phyloP scores from a whole-genome alignment of 2,329 filamentous ascomycete genomes.

The Fonsecaea erecta region DNA sequence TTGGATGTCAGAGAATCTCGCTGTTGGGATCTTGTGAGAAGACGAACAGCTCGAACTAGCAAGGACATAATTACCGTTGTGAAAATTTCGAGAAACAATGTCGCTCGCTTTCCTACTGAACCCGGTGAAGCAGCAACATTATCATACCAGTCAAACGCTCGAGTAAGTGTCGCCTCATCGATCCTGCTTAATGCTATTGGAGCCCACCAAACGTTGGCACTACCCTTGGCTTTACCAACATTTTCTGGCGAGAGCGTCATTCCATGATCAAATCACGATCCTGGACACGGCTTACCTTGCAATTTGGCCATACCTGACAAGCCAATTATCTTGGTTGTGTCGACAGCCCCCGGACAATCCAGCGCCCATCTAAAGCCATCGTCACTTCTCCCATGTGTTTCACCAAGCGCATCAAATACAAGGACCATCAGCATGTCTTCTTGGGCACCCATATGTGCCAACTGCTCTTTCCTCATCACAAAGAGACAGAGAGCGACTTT shows the following conservation, averaged over 20 bases:
- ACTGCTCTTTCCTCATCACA: slow-evolving; percentile 10
- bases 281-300: neutral
- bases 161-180: slow-evolving; percentile 5
- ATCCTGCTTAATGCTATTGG: slow-evolving; percentile 3
- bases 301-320: slow-evolving; percentile 6
- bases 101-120: neutral
- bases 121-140: neutral
- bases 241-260: neutral
- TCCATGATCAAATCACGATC: neutral
- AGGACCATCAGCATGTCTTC: slow-evolving; percentile 15
- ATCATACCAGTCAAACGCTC: slow-evolving; percentile 18
- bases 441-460: neutral
- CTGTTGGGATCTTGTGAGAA: neutral
- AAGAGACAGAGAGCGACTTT: slow-evolving; percentile 13
- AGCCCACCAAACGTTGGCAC: slow-evolving; percentile 13
- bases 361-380: slow-evolving; percentile 13
- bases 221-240: slow-evolving; percentile 8
- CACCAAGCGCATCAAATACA: slow-evolving; percentile 8
- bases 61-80: neutral
- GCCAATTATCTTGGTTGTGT: slow-evolving; percentile 6
- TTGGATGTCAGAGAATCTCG: slow-evolving; percentile 2
- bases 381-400: slow-evolving; percentile 4
- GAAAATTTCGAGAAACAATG: slow-evolving; percentile 10
- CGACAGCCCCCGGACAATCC: slow-evolving; percentile 10
- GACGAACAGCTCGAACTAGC: neutral